phyloP scores from a whole-genome alignment of 805 yeast genomes.

The Danielia oregonensis region DNA sequence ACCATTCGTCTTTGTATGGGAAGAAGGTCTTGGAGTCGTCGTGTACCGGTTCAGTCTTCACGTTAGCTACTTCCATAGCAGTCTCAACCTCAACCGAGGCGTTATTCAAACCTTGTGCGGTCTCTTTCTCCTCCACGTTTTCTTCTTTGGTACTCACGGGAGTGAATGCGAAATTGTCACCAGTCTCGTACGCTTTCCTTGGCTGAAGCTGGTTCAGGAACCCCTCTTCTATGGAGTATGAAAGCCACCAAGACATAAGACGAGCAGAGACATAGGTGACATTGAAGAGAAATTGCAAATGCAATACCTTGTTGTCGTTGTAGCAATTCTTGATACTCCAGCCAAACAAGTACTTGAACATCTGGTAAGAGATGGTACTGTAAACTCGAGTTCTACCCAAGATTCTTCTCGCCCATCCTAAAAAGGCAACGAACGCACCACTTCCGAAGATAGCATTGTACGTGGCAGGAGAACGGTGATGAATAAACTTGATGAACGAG shows the following conservation, averaged over 20 bases:
- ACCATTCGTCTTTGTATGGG: constrained; percentile 55
- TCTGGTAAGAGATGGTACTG: constrained; percentile 65
- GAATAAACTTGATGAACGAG: constrained; percentile 58
- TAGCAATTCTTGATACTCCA: constrained; percentile 80
- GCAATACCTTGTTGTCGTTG: constrained; percentile 56
- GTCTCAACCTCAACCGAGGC: neutral
- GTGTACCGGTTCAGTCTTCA: constrained; percentile 17
- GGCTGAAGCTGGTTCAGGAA: constrained; percentile 37
- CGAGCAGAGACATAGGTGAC: constrained; percentile 79
- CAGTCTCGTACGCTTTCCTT: constrained; percentile 26
- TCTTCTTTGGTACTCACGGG: constrained; percentile 22
- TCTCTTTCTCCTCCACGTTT: constrained; percentile 1
- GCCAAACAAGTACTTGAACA: constrained; percentile 83
- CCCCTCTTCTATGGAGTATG: constrained; percentile 35
- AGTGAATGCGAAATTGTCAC: constrained; percentile 22
- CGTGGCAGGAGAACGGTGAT: constrained; percentile 41
- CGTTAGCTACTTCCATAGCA: neutral
- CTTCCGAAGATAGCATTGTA: constrained; percentile 65
- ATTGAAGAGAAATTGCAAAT: constrained; percentile 77
- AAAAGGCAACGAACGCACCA: constrained; percentile 71
- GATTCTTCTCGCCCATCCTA: constrained; percentile 55
- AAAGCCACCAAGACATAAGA: constrained; percentile 91
- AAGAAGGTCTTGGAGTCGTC: constrained; percentile 50
- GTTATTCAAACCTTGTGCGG: too few species aligned
- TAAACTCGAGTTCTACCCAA: constrained; percentile 42